These are phyloP conservation scores for Eucalyptus albens DNA, from an alignment of 345 rosid genomes.

Conservation along the genomic window DNA sequence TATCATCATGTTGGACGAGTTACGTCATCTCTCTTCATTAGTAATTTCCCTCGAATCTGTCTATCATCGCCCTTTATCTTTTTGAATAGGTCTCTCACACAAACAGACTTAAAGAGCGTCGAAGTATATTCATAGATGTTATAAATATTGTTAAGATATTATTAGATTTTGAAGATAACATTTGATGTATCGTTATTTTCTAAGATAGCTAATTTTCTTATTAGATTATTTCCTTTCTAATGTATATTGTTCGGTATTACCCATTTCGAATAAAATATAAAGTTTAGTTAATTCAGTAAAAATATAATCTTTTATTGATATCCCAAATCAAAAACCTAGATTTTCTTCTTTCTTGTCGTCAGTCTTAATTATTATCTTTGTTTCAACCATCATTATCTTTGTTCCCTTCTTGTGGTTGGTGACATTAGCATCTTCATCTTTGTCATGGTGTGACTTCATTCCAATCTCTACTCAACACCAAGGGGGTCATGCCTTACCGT, in stretches of 20 bases:
- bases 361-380: not conserved
- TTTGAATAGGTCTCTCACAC: not conserved
- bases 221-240: not conserved
- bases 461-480: not conserved
- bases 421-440: not conserved
- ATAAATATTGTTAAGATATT: not conserved
- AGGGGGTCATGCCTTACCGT: not conserved
- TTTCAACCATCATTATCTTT: not conserved
- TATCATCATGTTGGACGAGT: not conserved
- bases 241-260: not conserved
- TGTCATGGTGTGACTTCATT: not conserved
- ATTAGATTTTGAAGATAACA: not conserved
- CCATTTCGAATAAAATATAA: not conserved
- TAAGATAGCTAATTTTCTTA: not conserved
- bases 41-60: not conserved
- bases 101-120: not conserved
- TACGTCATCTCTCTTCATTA: not conserved
- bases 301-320: not conserved
- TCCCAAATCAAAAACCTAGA: not conserved
- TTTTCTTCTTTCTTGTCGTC: not conserved
- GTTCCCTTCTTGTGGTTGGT: not conserved
- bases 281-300: not conserved
- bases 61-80: not conserved
- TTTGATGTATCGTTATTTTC: not conserved
- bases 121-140: not conserved